Conservation (phyloP, 148 eudicot genomes). For the Chenopodium album region DNA sequence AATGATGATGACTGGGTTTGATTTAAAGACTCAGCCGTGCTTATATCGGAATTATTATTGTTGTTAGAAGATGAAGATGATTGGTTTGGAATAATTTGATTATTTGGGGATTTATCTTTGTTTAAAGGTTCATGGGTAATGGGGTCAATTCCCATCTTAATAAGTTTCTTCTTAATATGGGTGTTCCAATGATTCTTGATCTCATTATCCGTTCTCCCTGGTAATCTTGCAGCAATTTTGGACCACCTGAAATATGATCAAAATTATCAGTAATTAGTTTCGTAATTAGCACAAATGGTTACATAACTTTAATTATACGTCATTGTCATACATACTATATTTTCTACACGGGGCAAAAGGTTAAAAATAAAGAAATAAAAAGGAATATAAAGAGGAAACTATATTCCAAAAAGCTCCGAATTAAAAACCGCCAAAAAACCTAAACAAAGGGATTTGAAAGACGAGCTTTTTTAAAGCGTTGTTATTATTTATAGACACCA, state of each 20-base stretch:
- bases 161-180: constrained; percentile 87
- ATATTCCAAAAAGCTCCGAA: neutral
- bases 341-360: neutral
- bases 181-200: constrained; percentile 98
- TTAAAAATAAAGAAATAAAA: no score
- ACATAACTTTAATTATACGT: neutral
- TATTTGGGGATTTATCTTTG: constrained; percentile 26
- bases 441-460: no score
- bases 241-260: constrained; percentile 64
- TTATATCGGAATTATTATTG: constrained; percentile 31
- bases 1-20: constrained; percentile 27
- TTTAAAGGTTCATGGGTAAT: constrained; percentile 73
- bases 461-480: neutral
- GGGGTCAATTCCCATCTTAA: constrained; percentile 94
- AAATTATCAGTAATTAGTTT: neutral
- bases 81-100: constrained; percentile 26
- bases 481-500: neutral
- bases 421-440: neutral
- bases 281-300: neutral
- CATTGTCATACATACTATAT: neutral
- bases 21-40: constrained; percentile 30
- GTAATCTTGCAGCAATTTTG: constrained; percentile 79
- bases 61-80: constrained; percentile 35
- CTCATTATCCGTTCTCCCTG: constrained; percentile 95
- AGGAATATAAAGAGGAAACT: neutral